Conservation (phyloP, 768 basidiomycete species). For the Gymnopilus dilepis region DNA sequence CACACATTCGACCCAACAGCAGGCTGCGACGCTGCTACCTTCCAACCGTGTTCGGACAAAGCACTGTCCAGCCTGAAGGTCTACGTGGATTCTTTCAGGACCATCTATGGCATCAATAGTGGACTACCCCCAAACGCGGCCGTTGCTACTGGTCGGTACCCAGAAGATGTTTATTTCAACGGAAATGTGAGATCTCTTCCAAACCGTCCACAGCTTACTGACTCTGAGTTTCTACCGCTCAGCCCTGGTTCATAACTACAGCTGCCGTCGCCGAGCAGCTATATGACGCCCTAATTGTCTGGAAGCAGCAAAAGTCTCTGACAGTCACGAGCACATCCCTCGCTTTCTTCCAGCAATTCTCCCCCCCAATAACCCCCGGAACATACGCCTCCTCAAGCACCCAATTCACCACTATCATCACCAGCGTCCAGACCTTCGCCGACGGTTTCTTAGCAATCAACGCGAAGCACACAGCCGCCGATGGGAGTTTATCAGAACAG, state of each 20-base stretch:
- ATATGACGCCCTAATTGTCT: slow-evolving; percentile 72
- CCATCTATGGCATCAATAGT: slow-evolving; percentile 68
- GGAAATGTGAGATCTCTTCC: slow-evolving; percentile 69
- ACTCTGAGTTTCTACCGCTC: neutral
- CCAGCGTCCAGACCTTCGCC: slow-evolving; percentile 57
- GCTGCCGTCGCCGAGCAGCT: slow-evolving; percentile 79
- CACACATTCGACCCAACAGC: slow-evolving; percentile 76
- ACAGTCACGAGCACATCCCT: slow-evolving; percentile 66
- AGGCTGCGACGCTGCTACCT: slow-evolving; percentile 74
- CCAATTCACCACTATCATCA: slow-evolving; percentile 54
- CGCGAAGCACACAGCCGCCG: slow-evolving; percentile 65
- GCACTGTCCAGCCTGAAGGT: slow-evolving; percentile 74
- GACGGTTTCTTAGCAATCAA: slow-evolving; percentile 68
- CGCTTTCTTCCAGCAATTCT: slow-evolving; percentile 72
- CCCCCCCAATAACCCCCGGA: slow-evolving; percentile 52
- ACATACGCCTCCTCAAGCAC: slow-evolving; percentile 54
- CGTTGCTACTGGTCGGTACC: slow-evolving; percentile 77
- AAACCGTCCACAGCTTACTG: neutral
- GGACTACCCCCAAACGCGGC: slow-evolving; percentile 57
- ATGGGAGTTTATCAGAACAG: slow-evolving; percentile 70
- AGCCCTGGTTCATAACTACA: slow-evolving; percentile 81
- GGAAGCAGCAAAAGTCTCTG: slow-evolving; percentile 57
- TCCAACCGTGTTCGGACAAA: slow-evolving; percentile 85
- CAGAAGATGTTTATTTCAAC: slow-evolving; percentile 72
- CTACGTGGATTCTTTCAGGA: slow-evolving; percentile 76